Conservation (phyloP, 2,329 filamentous ascomycete genomes). For the Aspergillus floridensis region DNA sequence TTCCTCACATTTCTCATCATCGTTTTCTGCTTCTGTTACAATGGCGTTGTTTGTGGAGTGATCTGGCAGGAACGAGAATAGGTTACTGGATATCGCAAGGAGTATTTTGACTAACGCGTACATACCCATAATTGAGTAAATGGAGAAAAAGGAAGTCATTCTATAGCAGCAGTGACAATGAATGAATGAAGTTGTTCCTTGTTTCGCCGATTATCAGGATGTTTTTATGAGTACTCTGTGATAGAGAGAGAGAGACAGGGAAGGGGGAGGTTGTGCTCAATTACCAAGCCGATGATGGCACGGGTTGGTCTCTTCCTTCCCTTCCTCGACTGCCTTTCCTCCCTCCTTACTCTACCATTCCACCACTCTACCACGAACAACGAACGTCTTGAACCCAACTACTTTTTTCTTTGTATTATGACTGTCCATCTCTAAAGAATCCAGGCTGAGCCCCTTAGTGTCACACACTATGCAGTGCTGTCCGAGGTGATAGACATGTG, state of each 20-base stretch:
- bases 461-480: not conserved
- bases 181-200: not conserved
- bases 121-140: conserved; percentile 10
- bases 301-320: no score
- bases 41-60: conserved; percentile 35
- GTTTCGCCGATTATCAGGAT: not conserved
- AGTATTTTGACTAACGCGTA: conserved; percentile 21
- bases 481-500: not conserved
- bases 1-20: conserved; percentile 14
- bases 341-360: no score
- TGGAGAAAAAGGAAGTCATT: not conserved
- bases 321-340: no score
- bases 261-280: no score
- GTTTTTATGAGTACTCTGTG: no score
- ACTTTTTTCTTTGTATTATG: no score
- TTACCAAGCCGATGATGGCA: no score
- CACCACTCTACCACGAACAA: no score
- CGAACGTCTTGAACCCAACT: no score
- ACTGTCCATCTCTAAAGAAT: no score
- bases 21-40: conserved; percentile 22
- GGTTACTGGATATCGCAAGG: conserved; percentile 32
- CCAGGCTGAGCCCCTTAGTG: not conserved
- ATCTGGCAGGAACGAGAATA: conserved; percentile 28
- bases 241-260: no score
- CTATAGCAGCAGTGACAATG: not conserved